phyloP scores from a whole-genome alignment of 306 rosid species.

The Medicago truncatula region DNA sequence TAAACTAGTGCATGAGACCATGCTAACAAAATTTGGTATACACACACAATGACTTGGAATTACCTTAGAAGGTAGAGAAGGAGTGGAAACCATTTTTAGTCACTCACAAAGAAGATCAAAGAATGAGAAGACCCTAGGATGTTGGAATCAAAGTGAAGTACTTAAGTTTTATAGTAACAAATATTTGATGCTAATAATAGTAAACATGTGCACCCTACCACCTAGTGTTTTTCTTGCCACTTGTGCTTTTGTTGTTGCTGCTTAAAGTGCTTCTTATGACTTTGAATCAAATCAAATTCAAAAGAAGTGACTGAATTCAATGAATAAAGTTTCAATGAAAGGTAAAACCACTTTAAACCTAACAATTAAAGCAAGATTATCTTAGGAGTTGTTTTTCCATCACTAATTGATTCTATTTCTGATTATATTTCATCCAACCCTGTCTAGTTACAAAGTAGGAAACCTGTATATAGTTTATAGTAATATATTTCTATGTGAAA shows the following conservation, averaged over 20 bases:
- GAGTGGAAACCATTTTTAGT: constrained; percentile 59
- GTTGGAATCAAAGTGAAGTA: constrained; percentile 40
- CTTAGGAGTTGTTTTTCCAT: constrained; percentile 17
- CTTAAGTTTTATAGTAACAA: constrained; percentile 42
- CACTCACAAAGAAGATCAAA: constrained; percentile 32
- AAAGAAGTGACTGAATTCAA: constrained; percentile 25
- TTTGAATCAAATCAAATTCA: constrained; percentile 21
- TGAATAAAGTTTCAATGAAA: constrained; percentile 21
- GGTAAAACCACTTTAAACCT: constrained; percentile 35
- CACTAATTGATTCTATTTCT: constrained; percentile 22
- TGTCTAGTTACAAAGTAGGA: constrained; percentile 42
- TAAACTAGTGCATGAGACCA: neutral
- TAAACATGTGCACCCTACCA: constrained; percentile 21
- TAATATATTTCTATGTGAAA: constrained; percentile 16
- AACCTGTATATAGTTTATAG: constrained; percentile 11
- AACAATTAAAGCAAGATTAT: constrained; percentile 16
- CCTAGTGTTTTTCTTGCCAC: constrained; percentile 36
- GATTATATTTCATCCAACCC: constrained; percentile 12
- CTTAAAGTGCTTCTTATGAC: neutral
- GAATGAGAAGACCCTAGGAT: constrained; percentile 36
- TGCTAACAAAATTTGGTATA: neutral
- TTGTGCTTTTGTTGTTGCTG: neutral
- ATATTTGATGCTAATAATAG: constrained; percentile 18
- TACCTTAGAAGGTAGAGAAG: constrained; percentile 68
- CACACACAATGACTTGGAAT: constrained; percentile 11